Percentiles rank a stretch among this genome's conserved stretches.
Conservation (phyloP, 768 basidiomycete genomes). For the Galerina marginata region DNA sequence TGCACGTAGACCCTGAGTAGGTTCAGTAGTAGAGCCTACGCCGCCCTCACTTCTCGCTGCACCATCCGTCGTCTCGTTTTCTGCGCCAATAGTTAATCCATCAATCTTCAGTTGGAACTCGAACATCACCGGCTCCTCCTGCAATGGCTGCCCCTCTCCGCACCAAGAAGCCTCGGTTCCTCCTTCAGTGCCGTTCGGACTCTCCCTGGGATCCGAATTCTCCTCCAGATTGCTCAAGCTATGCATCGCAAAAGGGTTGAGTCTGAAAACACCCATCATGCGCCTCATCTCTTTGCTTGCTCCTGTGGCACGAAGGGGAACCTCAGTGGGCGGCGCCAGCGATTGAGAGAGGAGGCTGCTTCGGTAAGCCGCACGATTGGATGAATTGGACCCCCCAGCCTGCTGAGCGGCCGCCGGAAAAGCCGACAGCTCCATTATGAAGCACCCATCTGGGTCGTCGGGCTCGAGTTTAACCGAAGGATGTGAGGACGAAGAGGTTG, state of each 20-base stretch:
- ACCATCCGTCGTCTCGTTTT: slow-evolving; percentile 6
- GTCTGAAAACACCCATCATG: slow-evolving; percentile 80
- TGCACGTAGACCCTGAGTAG: slow-evolving; percentile 1
- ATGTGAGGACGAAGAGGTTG: slow-evolving; percentile 16
- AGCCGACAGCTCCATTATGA: slow-evolving; percentile 49
- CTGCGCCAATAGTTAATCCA: slow-evolving; percentile 17
- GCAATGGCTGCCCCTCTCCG: slow-evolving; percentile 62
- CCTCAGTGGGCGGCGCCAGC: slow-evolving; percentile 63
- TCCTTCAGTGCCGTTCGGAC: slow-evolving; percentile 38
- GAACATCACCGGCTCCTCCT: slow-evolving; percentile 63
- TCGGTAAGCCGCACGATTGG: slow-evolving; percentile 14
- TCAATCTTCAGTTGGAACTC: slow-evolving; percentile 66
- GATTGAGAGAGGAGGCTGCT: slow-evolving; percentile 37
- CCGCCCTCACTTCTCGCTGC: not conserved
- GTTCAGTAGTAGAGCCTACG: not conserved
- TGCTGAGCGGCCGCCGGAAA: slow-evolving; percentile 24
- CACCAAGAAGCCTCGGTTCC: slow-evolving; percentile 46
- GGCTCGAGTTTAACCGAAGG: slow-evolving; percentile 45
- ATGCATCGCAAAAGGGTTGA: slow-evolving; percentile 79
- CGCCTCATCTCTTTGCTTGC: slow-evolving; percentile 71
- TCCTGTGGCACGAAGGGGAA: slow-evolving; percentile 78
- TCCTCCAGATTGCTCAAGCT: slow-evolving; percentile 32
- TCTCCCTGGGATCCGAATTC: slow-evolving; percentile 7
- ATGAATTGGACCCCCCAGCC: slow-evolving; percentile 8
- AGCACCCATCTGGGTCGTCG: slow-evolving; percentile 43